A percentile compares a stretch with the other conserved stretches of the same genome.
These are phyloP conservation scores for Grifola frondosa DNA, from an alignment of 1,284 basidiomycete genomes.

Conservation along the genomic window DNA sequence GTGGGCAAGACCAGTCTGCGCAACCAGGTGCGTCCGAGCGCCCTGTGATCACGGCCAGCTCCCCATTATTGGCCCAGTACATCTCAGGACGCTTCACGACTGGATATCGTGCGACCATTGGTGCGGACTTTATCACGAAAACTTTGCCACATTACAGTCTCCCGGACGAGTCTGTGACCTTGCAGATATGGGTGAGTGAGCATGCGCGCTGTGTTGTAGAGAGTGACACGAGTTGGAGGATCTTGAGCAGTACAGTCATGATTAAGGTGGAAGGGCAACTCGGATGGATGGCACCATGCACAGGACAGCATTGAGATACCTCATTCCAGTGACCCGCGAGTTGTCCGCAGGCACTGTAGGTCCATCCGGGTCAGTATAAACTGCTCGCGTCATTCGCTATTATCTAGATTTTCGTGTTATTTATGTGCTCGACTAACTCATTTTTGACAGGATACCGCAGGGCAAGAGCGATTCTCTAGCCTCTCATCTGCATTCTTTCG, in stretches of 20 bases:
- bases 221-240: too few relatives aligned
- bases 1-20: constrained; percentile 77
- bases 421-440: not conserved
- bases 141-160: constrained; percentile 58
- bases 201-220: constrained; percentile 3
- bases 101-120: constrained; percentile 79
- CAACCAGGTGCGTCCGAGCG: constrained; percentile 51
- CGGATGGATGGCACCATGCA: too few relatives aligned
- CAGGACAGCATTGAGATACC: too few relatives aligned
- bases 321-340: too few relatives aligned
- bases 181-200: constrained; percentile 77
- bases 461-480: constrained; percentile 81
- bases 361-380: too few relatives aligned
- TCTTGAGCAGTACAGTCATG: too few relatives aligned
- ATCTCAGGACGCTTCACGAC: constrained; percentile 72
- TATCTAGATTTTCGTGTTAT: not conserved
- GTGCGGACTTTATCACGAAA: constrained; percentile 80
- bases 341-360: too few relatives aligned
- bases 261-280: too few relatives aligned
- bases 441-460: constrained; percentile 62
- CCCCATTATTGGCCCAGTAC: constrained; percentile 45
- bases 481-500: constrained; percentile 81
- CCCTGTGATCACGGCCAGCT: constrained; percentile 1
- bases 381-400: not conserved
- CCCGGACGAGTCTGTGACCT: constrained; percentile 52